Percentiles rank a stretch among this genome's conserved stretches.
These are phyloP conservation scores for Debaryomyces maramus DNA, from an alignment of 805 yeast species.

Conservation along the genomic window DNA sequence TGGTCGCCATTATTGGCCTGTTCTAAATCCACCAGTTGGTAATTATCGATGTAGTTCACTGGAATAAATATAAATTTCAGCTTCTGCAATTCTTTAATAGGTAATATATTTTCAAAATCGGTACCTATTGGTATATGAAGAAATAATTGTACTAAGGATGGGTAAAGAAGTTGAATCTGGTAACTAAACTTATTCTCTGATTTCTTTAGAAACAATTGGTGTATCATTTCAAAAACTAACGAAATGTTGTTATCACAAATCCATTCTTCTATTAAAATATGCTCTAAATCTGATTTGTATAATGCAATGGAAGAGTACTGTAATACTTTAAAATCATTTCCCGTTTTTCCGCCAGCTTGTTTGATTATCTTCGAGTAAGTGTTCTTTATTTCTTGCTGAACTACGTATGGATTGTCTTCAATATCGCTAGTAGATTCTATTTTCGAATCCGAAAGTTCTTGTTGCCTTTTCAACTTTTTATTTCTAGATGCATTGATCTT, in stretches of 20 bases:
- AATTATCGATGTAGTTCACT: constrained; percentile 61
- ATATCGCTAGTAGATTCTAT: background rate
- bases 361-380: constrained; percentile 16
- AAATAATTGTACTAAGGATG: constrained; percentile 64
- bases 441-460: constrained; percentile 5
- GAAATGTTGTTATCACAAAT: constrained; percentile 69
- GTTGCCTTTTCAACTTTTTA: constrained; percentile 16
- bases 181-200: constrained; percentile 13
- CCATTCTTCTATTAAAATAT: constrained; percentile 68
- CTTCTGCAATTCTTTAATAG: constrained; percentile 29
- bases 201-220: constrained; percentile 20
- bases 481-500: constrained; percentile 21
- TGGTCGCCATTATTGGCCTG: constrained; percentile 69
- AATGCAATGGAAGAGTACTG: constrained; percentile 59
- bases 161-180: constrained; percentile 43
- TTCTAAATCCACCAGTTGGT: constrained; percentile 35
- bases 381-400: constrained; percentile 18
- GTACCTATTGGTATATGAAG: constrained; percentile 42
- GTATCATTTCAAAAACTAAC: constrained; percentile 55
- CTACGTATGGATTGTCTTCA: constrained; percentile 15
- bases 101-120: constrained; percentile 21
- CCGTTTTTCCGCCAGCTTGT: constrained; percentile 10
- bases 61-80: constrained; percentile 62
- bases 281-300: constrained; percentile 57
- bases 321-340: constrained; percentile 30